Evolutionary conservation across 179 eudicot species (phyloP).

Genomic region (Camellia oleifera): DNA sequence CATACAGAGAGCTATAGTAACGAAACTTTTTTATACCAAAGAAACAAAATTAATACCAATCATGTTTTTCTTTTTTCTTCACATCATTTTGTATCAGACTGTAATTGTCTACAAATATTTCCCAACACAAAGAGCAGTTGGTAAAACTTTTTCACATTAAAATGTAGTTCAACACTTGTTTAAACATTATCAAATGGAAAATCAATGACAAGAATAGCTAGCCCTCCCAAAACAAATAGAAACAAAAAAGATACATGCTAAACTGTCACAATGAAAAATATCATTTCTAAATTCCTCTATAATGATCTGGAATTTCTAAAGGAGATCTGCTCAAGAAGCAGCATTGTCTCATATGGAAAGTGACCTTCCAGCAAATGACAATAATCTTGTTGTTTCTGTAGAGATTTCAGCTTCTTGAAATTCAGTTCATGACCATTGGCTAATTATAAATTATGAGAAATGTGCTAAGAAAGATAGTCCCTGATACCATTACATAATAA

Average conservation of each 20-base stretch:
- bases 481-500: not conserved
- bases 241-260: not conserved
- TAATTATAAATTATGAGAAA: not conserved
- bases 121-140: not conserved
- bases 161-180: not conserved
- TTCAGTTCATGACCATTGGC: not conserved
- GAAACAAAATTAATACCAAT: not conserved
- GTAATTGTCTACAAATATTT: not conserved
- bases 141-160: not conserved
- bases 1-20: not conserved
- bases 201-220: not conserved
- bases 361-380: not conserved
- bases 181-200: not conserved
- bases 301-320: slow-evolving; percentile 8
- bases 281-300: not conserved
- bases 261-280: not conserved
- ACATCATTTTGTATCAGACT: not conserved
- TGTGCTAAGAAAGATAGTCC: not conserved
- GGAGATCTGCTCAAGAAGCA: not conserved
- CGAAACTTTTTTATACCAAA: not conserved
- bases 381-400: not conserved
- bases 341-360: not conserved
- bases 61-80: not conserved
- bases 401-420: not conserved
- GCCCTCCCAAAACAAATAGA: not conserved